These are phyloP conservation scores for Telfairia occidentalis DNA, from an alignment of 331 rosid species.

Conservation along the genomic window DNA sequence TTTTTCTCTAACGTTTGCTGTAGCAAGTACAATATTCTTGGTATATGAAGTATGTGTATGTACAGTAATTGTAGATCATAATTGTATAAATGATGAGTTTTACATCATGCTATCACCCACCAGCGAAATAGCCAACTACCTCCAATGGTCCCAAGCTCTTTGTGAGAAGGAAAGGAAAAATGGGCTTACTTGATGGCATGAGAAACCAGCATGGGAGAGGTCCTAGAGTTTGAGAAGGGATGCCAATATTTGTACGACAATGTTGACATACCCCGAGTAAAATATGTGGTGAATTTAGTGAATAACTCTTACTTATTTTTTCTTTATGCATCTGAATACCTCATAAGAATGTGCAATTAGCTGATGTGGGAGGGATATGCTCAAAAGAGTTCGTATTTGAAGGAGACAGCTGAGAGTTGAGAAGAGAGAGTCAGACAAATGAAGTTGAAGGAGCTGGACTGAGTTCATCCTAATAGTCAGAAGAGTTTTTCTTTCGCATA, in stretches of 20 bases:
- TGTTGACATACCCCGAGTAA: not conserved
- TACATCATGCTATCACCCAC: not conserved
- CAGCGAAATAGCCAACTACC: not conserved
- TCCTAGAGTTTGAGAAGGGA: not conserved
- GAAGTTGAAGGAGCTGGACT: no score
- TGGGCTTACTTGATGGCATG: not conserved
- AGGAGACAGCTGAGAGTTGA: no score
- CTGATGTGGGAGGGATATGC: no score
- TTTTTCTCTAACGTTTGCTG: not conserved
- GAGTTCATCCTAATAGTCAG: no score
- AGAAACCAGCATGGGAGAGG: not conserved
- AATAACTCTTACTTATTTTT: no score
- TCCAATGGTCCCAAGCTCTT: not conserved
- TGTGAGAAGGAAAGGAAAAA: not conserved
- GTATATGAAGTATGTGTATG: not conserved
- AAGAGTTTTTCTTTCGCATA: no score
- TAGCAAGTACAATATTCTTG: not conserved
- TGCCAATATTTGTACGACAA: not conserved
- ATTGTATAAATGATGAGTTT: not conserved
- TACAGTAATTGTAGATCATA: not conserved
- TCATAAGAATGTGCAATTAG: no score
- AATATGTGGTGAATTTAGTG: not conserved
- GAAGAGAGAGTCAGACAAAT: no score
- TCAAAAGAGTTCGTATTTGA: no score
- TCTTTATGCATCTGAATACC: no score